These are phyloP conservation scores for Cryptococcus floricola DNA, from an alignment of 1,284 basidiomycete species.

Conservation along the genomic window DNA sequence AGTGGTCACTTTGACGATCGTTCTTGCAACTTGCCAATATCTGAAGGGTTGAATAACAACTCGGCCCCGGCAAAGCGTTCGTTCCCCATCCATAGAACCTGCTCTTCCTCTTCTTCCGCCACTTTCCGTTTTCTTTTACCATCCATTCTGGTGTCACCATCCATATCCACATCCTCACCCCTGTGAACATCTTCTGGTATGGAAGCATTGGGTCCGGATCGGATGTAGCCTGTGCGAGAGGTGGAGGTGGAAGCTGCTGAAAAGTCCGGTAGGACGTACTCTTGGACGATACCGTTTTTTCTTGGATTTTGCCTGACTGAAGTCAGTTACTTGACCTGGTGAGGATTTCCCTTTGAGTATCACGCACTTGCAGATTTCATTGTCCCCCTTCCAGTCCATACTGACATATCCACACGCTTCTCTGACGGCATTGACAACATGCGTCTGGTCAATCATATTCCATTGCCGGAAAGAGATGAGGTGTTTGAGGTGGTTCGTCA, in stretches of 20 bases:
- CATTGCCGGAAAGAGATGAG: slow-evolving; percentile 90
- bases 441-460: slow-evolving; percentile 96
- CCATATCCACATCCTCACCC: neutral
- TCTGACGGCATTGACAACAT: slow-evolving; percentile 87
- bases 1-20: neutral
- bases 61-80: slow-evolving; percentile 88
- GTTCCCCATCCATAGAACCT: slow-evolving; percentile 79
- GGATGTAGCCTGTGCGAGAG: slow-evolving; percentile 59
- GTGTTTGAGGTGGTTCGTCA: slow-evolving; percentile 93
- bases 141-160: slow-evolving; percentile 1
- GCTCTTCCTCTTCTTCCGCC: slow-evolving; percentile 56
- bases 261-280: slow-evolving; percentile 87
- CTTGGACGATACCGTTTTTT: slow-evolving; percentile 67
- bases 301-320: slow-evolving; percentile 22
- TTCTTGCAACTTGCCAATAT: slow-evolving; percentile 62
- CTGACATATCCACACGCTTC: slow-evolving; percentile 82
- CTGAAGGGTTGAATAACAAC: slow-evolving; percentile 78
- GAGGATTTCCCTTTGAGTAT: neutral
- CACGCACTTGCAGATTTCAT: slow-evolving; percentile 72
- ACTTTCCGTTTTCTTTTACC: neutral
- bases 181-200: slow-evolving; percentile 8
- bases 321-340: neutral
- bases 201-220: slow-evolving; percentile 46
- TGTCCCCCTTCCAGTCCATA: slow-evolving; percentile 65
- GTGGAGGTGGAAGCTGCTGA: slow-evolving; percentile 59